These are phyloP conservation scores for Fusarium cyanostomum DNA, from an alignment of 2,329 filamentous ascomycete species.

Conservation along the genomic window DNA sequence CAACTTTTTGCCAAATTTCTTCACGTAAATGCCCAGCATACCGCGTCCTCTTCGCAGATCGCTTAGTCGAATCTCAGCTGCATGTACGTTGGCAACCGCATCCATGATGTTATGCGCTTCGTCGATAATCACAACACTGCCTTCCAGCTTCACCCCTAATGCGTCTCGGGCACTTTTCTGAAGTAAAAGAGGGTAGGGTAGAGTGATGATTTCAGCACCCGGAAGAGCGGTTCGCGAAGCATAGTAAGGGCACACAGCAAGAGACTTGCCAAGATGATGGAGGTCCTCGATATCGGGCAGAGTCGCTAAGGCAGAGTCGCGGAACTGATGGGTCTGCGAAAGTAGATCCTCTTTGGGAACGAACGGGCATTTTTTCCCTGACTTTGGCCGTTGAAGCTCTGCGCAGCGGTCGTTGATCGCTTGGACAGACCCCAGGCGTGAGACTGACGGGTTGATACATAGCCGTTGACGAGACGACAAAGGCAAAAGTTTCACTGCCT, in stretches of 20 bases:
- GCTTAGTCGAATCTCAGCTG: slow-evolving; percentile 75
- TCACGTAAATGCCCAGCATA: slow-evolving; percentile 84
- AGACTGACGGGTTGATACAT: slow-evolving; percentile 89
- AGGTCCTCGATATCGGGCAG: slow-evolving; percentile 96
- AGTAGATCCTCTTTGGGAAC: slow-evolving; percentile 82
- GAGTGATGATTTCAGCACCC: slow-evolving; percentile 86
- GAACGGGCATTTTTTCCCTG: slow-evolving; percentile 73
- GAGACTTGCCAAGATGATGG: slow-evolving; percentile 76
- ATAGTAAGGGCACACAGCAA: slow-evolving; percentile 94
- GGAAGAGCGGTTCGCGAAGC: slow-evolving; percentile 88
- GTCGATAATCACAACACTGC: slow-evolving; percentile 93
- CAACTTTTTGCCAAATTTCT: slow-evolving; percentile 85
- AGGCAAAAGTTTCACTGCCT: slow-evolving; percentile 78
- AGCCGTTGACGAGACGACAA: slow-evolving; percentile 86
- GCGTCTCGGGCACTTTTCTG: slow-evolving; percentile 90
- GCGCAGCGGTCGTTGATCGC: slow-evolving; percentile 94
- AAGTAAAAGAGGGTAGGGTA: slow-evolving; percentile 90
- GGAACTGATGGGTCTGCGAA: slow-evolving; percentile 78
- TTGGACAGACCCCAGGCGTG: slow-evolving; percentile 72
- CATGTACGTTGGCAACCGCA: slow-evolving; percentile 87
- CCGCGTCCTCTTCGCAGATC: slow-evolving; percentile 78
- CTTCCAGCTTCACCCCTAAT: slow-evolving; percentile 83
- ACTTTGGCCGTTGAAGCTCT: slow-evolving; percentile 81
- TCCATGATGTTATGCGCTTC: slow-evolving; percentile 99
- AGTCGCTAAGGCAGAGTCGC: slow-evolving; percentile 83